A percentile compares a stretch with the other conserved stretches of the same genome.
phyloP scores from a whole-genome alignment of 345 rosid genomes.

The Gossypium bickii region DNA sequence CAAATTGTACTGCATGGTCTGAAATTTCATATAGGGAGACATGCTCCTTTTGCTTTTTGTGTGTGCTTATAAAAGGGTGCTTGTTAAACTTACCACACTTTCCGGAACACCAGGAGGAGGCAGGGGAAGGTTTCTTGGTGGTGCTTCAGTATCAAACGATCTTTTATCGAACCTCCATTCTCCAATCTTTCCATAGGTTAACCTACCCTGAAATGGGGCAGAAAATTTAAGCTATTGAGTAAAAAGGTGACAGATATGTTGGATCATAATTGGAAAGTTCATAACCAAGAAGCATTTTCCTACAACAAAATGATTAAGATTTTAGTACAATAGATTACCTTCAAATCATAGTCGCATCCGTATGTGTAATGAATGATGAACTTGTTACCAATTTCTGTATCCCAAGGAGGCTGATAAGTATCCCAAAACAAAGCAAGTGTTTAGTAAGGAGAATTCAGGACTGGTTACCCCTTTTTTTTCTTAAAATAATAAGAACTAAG shows the following conservation, averaged over 20 bases:
- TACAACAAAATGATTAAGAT: neutral
- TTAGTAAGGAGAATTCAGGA: slow-evolving; percentile 2
- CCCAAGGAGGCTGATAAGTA: slow-evolving; percentile 93
- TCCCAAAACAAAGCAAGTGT: slow-evolving; percentile 25
- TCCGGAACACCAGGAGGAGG: slow-evolving; percentile 92
- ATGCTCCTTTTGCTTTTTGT: neutral
- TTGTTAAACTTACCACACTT: slow-evolving; percentile 75
- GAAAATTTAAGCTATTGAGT: neutral
- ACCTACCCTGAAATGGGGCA: slow-evolving; percentile 51
- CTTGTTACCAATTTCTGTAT: slow-evolving; percentile 74
- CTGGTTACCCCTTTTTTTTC: neutral
- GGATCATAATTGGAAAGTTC: slow-evolving; percentile 8
- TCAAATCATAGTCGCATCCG: slow-evolving; percentile 88
- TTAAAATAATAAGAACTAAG: neutral
- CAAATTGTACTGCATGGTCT: neutral
- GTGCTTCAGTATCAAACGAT: slow-evolving; percentile 52
- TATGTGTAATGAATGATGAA: slow-evolving; percentile 93
- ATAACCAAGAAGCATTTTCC: slow-evolving; percentile 5
- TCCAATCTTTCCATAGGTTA: slow-evolving; percentile 87
- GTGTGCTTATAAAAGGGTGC: neutral
- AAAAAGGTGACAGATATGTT: neutral
- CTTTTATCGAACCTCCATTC: slow-evolving; percentile 98
- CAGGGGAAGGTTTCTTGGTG: slow-evolving; percentile 81
- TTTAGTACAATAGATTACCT: slow-evolving; percentile 43
- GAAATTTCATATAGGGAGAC: neutral